These are phyloP conservation scores for Globisporangium middletonii DNA, from an alignment of 352 stramenopile genomes.

Conservation along the genomic window DNA sequence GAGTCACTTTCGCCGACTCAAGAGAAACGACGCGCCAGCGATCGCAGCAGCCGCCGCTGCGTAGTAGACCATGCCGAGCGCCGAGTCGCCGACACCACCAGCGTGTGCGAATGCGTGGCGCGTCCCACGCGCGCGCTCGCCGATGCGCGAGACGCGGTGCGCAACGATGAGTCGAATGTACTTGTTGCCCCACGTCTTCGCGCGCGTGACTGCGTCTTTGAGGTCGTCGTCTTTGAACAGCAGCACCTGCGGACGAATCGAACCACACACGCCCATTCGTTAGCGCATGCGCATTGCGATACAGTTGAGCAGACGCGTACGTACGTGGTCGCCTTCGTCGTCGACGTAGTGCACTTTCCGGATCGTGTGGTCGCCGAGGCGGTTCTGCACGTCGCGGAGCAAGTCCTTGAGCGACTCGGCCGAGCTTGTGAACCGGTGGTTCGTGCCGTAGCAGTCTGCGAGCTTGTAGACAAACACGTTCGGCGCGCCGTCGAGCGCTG, in stretches of 20 bases:
- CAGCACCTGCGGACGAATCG: conserved; percentile 36
- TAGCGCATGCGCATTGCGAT: too few species aligned
- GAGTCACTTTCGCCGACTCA: conserved; percentile 60
- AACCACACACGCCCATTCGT: conserved; percentile 2
- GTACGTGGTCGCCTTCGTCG: conserved; percentile 65
- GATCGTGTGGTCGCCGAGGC: conserved; percentile 70
- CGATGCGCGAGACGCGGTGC: conserved; percentile 27
- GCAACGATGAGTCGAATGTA: conserved; percentile 74
- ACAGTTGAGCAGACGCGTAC: neutral
- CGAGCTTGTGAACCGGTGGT: conserved; percentile 82
- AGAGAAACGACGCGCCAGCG: conserved; percentile 69
- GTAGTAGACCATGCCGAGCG: conserved; percentile 75
- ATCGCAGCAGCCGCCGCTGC: conserved; percentile 69
- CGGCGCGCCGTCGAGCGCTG: conserved; percentile 18
- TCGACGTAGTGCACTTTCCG: conserved; percentile 76
- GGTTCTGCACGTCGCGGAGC: conserved; percentile 61
- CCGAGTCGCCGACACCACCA: conserved; percentile 35
- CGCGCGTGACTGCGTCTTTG: conserved; percentile 70
- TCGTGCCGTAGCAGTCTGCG: conserved; percentile 74
- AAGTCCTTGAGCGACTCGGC: conserved; percentile 68
- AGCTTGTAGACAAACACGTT: conserved; percentile 83
- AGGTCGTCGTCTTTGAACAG: conserved; percentile 78
- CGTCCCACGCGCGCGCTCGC: conserved; percentile 20
- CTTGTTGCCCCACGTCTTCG: conserved; percentile 77
- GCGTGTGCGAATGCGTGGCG: conserved; percentile 31